A percentile compares a stretch with the other conserved stretches of the same genome.
Conservation (phyloP, 805 yeast genomes). For the Citeromyces nyonsensis region DNA sequence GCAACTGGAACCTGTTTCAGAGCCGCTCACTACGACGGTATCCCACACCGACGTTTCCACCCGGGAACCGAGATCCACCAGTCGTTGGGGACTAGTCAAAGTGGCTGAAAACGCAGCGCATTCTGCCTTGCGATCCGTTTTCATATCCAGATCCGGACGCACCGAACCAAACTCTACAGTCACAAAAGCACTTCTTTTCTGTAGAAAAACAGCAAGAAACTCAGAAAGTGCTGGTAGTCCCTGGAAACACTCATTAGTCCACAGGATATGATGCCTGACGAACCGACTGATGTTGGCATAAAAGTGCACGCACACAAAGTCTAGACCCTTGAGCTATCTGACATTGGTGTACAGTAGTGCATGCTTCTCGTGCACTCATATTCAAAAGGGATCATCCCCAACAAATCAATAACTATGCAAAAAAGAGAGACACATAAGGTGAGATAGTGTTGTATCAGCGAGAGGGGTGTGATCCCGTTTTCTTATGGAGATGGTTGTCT, state of each 20-base stretch:
- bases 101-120: constrained; percentile 39
- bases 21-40: not conserved
- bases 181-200: constrained; percentile 65
- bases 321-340: constrained; percentile 91
- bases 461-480: no score
- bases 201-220: constrained; percentile 99
- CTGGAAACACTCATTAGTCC: constrained; percentile 34
- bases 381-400: no score
- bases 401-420: no score
- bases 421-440: no score
- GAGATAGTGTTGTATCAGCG: no score
- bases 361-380: not conserved
- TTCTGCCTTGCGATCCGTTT: constrained; percentile 42
- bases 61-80: constrained; percentile 26
- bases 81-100: constrained; percentile 39
- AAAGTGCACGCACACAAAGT: constrained; percentile 83
- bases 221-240: constrained; percentile 98
- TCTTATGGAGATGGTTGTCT: no score
- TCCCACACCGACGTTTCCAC: constrained; percentile 19
- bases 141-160: constrained; percentile 25
- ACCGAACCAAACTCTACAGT: constrained; percentile 19
- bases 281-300: constrained; percentile 29
- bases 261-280: constrained; percentile 9
- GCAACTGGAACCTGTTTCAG: constrained; percentile 9
- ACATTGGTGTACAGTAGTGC: constrained; percentile 58